Conservation (phyloP, 305 asterid genomes). For the Solanum chacoense region DNA sequence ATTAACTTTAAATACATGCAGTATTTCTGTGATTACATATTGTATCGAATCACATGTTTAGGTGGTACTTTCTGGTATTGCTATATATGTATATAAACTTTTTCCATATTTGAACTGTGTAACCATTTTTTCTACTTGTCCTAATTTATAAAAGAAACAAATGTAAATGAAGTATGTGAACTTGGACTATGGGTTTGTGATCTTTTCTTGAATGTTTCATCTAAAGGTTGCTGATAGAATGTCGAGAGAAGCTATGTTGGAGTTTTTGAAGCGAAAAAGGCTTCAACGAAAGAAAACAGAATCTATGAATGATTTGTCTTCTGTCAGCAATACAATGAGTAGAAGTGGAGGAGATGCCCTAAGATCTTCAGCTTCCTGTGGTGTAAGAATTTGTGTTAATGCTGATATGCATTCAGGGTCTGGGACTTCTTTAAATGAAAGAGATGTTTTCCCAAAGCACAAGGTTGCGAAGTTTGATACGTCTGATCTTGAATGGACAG, state of each 20-base stretch:
- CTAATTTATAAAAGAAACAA: neutral
- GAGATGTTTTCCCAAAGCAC: slow-evolving; percentile 43
- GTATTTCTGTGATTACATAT: neutral
- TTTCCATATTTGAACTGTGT: neutral
- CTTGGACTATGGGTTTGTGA: neutral
- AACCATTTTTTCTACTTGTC: neutral
- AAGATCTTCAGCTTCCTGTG: slow-evolving; percentile 66
- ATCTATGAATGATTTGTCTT: slow-evolving; percentile 27
- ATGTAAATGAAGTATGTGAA: neutral
- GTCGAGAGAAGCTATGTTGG: slow-evolving; percentile 72
- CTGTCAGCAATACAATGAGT: slow-evolving; percentile 34
- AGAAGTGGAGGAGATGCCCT: slow-evolving; percentile 79
- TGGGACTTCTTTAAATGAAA: slow-evolving; percentile 32
- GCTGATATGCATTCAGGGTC: slow-evolving; percentile 23
- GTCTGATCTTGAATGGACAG: slow-evolving; percentile 69
- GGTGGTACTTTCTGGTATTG: neutral
- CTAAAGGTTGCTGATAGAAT: slow-evolving; percentile 8
- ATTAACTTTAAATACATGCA: neutral
- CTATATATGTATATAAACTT: neutral
- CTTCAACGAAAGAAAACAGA: slow-evolving; percentile 61
- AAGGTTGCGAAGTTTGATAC: slow-evolving; percentile 60
- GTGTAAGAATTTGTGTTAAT: slow-evolving; percentile 44
- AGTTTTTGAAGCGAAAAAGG: slow-evolving; percentile 73
- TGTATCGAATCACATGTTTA: neutral
- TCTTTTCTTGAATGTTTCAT: neutral